A percentile compares a stretch with the other conserved stretches of the same genome.
phyloP scores from a whole-genome alignment of 2,329 filamentous ascomycete genomes.

The Colletotrichum sp. region DNA sequence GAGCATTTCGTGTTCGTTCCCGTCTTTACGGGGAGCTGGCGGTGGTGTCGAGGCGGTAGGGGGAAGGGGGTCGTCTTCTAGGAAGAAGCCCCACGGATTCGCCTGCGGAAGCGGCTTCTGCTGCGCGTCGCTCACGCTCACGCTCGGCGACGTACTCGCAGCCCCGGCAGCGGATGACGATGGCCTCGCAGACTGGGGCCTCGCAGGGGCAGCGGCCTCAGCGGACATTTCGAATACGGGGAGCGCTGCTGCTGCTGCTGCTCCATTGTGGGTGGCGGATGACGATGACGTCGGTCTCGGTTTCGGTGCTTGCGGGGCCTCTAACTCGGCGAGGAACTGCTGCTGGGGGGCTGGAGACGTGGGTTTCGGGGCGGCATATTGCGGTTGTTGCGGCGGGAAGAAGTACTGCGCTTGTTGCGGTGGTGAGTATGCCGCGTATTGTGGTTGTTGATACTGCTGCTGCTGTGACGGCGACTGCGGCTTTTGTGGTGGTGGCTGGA shows the following conservation, averaged over 20 bases:
- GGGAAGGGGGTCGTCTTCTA: neutral
- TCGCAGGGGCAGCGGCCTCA: neutral
- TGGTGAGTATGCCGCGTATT: neutral
- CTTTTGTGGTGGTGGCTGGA: neutral
- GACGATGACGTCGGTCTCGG: neutral
- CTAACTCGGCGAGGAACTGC: constrained; percentile 21
- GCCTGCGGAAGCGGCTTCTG: constrained; percentile 14
- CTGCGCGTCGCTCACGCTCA: neutral
- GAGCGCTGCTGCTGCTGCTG: neutral
- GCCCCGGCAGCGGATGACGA: neutral
- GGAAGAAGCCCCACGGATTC: constrained; percentile 24
- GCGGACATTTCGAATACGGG: constrained; percentile 12
- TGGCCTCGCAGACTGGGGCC: neutral
- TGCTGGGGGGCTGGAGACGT: neutral
- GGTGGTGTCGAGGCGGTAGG: neutral
- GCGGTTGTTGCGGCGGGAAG: neutral
- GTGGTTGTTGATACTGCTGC: neutral
- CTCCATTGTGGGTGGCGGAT: neutral
- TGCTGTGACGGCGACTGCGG: neutral
- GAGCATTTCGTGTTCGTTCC: neutral
- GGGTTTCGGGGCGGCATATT: neutral
- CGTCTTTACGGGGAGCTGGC: neutral
- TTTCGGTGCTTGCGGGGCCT: neutral
- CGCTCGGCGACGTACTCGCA: neutral
- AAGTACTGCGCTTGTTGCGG: constrained; percentile 14